Percentiles rank a stretch among this genome's conserved stretches.
phyloP scores from a whole-genome alignment of 169 alveolate species.

The Blepharisma undulans region DNA sequence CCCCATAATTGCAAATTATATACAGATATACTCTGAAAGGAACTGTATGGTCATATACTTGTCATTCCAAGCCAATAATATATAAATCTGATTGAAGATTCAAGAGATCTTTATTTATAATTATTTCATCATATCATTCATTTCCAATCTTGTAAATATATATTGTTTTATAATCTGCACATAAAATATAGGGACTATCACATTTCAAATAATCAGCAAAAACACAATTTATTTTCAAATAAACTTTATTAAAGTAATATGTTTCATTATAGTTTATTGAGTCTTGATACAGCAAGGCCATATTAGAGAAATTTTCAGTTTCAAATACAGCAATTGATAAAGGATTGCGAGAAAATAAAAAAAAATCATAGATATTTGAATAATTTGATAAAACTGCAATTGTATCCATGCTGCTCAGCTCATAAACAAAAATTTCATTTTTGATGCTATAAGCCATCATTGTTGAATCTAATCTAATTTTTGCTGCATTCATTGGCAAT shows the following conservation, averaged over 20 bases:
- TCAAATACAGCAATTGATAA: neutral
- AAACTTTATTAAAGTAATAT: too few species aligned
- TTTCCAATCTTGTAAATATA: neutral
- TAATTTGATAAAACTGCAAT: neutral
- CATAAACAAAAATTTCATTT: neutral
- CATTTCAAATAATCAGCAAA: neutral
- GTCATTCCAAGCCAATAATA: neutral
- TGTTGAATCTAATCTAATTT: neutral
- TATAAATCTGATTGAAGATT: neutral
- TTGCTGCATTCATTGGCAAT: neutral
- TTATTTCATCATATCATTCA: neutral
- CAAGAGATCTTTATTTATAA: neutral
- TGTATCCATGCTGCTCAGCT: neutral
- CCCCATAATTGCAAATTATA: neutral
- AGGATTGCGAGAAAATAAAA: neutral
- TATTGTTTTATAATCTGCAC: neutral
- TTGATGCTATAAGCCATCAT: neutral
- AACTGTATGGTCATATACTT: too few species aligned
- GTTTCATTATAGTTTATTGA: neutral
- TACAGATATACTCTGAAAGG: neutral
- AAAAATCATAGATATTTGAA: neutral
- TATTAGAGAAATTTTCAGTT: neutral
- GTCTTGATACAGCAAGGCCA: neutral
- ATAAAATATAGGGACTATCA: neutral
- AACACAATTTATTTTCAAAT: neutral